Conservation (phyloP, 768 basidiomycete genomes). For the Pluteus cervinus region DNA sequence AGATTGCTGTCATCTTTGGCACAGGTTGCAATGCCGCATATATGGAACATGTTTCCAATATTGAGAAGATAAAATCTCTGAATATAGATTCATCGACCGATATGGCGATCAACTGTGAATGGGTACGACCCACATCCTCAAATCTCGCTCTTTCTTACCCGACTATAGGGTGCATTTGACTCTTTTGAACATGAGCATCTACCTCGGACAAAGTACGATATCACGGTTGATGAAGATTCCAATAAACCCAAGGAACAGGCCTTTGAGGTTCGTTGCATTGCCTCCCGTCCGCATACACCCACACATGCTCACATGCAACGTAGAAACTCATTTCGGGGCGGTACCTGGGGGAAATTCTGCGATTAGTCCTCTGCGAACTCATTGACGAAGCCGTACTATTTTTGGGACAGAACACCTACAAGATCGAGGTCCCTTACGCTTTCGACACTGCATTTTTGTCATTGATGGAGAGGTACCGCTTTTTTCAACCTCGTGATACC, state of each 20-base stretch:
- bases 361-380: slow-evolving; percentile 91
- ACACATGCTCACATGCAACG: not conserved
- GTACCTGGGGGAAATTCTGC: slow-evolving; percentile 93
- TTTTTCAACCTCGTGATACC: not conserved
- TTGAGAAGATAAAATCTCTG: slow-evolving; percentile 79
- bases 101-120: slow-evolving; percentile 98
- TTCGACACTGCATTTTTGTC: slow-evolving; percentile 97
- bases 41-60: slow-evolving; percentile 84
- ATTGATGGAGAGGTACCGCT: slow-evolving; percentile 82
- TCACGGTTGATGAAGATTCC: slow-evolving; percentile 85
- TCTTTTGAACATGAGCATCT: slow-evolving; percentile 93
- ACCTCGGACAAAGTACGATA: slow-evolving; percentile 92
- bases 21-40: slow-evolving; percentile 99
- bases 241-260: slow-evolving; percentile 97
- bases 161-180: slow-evolving; percentile 86
- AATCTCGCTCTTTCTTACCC: slow-evolving; percentile 1
- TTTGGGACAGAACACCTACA: slow-evolving; percentile 98
- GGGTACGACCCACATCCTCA: slow-evolving; percentile 38
- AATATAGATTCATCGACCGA: slow-evolving; percentile 57
- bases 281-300: too few relatives aligned
- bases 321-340: slow-evolving; percentile 95
- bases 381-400: slow-evolving; percentile 97
- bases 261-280: slow-evolving; percentile 58
- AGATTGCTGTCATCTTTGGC: slow-evolving; percentile 95
- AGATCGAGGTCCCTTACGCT: slow-evolving; percentile 87